Evolutionary conservation across 2,329 filamentous ascomycete species (phyloP).

Genomic region (Tolypocladium nubicola): DNA sequence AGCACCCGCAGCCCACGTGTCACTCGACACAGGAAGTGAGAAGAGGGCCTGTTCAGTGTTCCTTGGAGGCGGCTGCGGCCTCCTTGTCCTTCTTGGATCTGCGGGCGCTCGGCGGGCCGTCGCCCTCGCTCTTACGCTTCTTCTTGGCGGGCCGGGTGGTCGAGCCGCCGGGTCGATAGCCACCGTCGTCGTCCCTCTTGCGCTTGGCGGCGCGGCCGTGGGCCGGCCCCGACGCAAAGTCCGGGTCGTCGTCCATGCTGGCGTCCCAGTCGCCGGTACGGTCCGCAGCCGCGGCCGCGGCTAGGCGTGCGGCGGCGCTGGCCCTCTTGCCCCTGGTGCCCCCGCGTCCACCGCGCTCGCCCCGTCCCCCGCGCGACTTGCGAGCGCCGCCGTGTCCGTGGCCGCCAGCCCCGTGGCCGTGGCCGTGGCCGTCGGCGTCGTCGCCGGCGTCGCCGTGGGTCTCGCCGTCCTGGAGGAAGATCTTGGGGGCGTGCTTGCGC

Average conservation of each 20-base stretch:
- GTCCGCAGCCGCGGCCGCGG: slow-evolving; percentile 9
- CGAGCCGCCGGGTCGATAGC: slow-evolving; percentile 49
- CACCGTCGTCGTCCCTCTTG: slow-evolving; percentile 49
- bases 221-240: slow-evolving; percentile 20
- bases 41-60: slow-evolving; percentile 17
- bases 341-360: slow-evolving; percentile 26
- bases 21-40: not conserved
- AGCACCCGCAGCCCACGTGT: not conserved
- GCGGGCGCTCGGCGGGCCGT: slow-evolving; percentile 22
- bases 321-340: slow-evolving; percentile 26
- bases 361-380: slow-evolving; percentile 22
- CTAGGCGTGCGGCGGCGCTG: slow-evolving; percentile 11
- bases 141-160: slow-evolving; percentile 42
- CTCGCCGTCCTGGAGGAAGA: slow-evolving; percentile 60
- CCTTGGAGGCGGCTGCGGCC: slow-evolving; percentile 7
- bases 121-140: slow-evolving; percentile 46
- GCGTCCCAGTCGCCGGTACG: slow-evolving; percentile 18
- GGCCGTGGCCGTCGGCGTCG: slow-evolving; percentile 11
- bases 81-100: slow-evolving; percentile 24
- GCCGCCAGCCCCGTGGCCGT: slow-evolving; percentile 11
- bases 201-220: slow-evolving; percentile 26
- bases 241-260: slow-evolving; percentile 29
- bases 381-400: slow-evolving; percentile 16
- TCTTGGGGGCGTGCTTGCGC: slow-evolving; percentile 70
- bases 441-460: slow-evolving; percentile 22